Evolutionary conservation across 192 early-diverging fungal genomes (phyloP).

Genomic region (Coemansia sp.): DNA sequence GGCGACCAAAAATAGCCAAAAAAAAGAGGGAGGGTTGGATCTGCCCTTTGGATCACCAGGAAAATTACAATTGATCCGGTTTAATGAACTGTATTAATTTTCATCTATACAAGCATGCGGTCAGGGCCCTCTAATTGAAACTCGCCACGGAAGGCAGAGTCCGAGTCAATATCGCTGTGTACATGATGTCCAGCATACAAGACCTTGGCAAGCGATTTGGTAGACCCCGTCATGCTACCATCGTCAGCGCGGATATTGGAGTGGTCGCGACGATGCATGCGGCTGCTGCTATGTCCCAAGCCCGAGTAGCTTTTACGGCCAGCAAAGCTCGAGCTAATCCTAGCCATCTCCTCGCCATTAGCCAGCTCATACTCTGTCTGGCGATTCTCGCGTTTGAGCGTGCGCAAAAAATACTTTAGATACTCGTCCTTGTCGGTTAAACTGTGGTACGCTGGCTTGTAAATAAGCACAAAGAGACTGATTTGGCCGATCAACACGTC

Average conservation of each 20-base stretch:
- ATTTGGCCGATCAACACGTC: slow-evolving; percentile 35
- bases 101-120: slow-evolving; percentile 11
- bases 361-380: slow-evolving; percentile 44
- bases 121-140: not conserved
- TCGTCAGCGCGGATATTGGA: not conserved
- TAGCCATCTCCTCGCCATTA: slow-evolving; percentile 29
- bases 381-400: slow-evolving; percentile 22
- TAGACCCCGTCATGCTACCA: slow-evolving; percentile 23
- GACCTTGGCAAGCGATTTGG: slow-evolving; percentile 22
- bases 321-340: slow-evolving; percentile 11
- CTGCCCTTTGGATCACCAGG: no score
- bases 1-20: no score
- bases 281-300: not conserved
- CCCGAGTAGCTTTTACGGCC: slow-evolving; percentile 5
- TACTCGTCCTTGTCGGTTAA: slow-evolving; percentile 25
- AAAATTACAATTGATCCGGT: not conserved
- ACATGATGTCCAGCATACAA: not conserved
- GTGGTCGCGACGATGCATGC: not conserved
- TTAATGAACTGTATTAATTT: not conserved
- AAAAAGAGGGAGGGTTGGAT: no score
- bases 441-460: slow-evolving; percentile 30
- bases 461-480: slow-evolving; percentile 23
- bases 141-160: not conserved
- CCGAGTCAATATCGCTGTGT: not conserved
- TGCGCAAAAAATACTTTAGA: slow-evolving; percentile 27